Evolutionary conservation across 140 eudicot species (phyloP).

Genomic region (Oenanthe javanica): DNA sequence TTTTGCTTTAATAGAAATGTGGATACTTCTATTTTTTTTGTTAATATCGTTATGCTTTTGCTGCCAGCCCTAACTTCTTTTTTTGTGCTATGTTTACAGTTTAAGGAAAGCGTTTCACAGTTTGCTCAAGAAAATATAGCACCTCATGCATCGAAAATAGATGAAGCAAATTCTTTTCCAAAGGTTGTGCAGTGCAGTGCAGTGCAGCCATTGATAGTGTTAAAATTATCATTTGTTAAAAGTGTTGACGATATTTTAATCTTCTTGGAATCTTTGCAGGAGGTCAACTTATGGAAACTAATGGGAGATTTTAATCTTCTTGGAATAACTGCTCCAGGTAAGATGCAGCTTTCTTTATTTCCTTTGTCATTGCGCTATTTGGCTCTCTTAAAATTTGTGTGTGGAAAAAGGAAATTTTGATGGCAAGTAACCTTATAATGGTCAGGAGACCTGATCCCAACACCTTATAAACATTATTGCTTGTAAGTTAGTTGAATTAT

Average conservation of each 20-base stretch:
- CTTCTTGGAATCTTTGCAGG: conserved; percentile 50
- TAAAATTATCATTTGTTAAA: neutral
- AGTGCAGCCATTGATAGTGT: neutral
- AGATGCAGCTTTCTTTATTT: neutral
- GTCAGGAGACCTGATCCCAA: neutral
- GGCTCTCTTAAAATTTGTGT: conserved; percentile 8
- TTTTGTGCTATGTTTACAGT: conserved; percentile 42
- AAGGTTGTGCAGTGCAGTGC: conserved; percentile 36
- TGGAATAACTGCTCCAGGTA: conserved; percentile 96
- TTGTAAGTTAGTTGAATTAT: neutral
- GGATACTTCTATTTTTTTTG: too few species aligned
- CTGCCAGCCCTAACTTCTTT: conserved; percentile 9
- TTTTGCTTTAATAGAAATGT: too few species aligned
- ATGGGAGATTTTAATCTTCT: conserved; percentile 96
- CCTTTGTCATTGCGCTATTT: neutral
- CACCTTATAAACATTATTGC: neutral
- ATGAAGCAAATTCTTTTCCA: conserved; percentile 69
- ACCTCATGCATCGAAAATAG: conserved; percentile 80
- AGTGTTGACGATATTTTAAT: neutral
- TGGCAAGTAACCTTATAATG: neutral
- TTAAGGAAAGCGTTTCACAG: conserved; percentile 87
- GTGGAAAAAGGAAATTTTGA: neutral
- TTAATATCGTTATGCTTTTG: neutral
- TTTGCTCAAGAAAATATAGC: conserved; percentile 97
- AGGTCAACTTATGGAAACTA: conserved; percentile 87